A percentile compares a stretch with the other conserved stretches of the same genome.
phyloP scores from a whole-genome alignment of 2,329 filamentous ascomycete species.

The Aspergillus cejpii region DNA sequence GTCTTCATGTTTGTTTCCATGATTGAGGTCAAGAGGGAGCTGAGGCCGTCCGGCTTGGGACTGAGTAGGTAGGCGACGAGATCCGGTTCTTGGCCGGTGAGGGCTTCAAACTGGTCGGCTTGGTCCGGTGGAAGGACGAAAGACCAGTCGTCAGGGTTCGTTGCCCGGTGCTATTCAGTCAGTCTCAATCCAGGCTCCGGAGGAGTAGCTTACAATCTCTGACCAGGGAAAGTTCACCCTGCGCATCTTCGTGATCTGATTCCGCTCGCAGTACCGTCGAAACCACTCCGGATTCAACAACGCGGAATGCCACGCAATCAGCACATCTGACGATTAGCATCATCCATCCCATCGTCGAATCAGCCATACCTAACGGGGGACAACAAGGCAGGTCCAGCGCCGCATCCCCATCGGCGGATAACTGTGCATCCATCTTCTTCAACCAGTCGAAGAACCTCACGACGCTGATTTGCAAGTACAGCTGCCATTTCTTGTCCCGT shows the following conservation, averaged over 20 bases:
- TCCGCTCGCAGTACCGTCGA: slow-evolving; percentile 61
- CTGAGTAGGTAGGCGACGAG: slow-evolving; percentile 4
- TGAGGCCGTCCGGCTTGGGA: not conserved
- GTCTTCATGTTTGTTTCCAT: too few species aligned
- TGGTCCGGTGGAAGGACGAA: slow-evolving; percentile 4
- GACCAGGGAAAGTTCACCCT: slow-evolving; percentile 59
- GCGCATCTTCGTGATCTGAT: slow-evolving; percentile 52
- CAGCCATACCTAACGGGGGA: slow-evolving; percentile 51
- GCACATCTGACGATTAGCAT: slow-evolving; percentile 48
- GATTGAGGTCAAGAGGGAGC: not conserved
- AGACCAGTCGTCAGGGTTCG: slow-evolving; percentile 9
- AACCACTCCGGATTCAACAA: slow-evolving; percentile 66
- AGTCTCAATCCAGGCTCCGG: not conserved
- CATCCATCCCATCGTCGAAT: not conserved
- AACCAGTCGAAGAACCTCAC: slow-evolving; percentile 11
- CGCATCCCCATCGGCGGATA: not conserved
- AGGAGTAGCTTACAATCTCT: slow-evolving; percentile 32
- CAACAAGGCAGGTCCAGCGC: slow-evolving; percentile 31
- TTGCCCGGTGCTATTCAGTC: slow-evolving; percentile 8
- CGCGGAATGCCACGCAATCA: slow-evolving; percentile 75
- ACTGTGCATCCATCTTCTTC: not conserved
- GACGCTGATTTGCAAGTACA: slow-evolving; percentile 9
- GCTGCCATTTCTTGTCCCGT: slow-evolving; percentile 9
- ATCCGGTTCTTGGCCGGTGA: slow-evolving; percentile 1
- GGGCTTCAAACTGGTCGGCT: slow-evolving; percentile 1